These are phyloP conservation scores for Gossypium laxum DNA, from an alignment of 441 rosid species.

Conservation along the genomic window DNA sequence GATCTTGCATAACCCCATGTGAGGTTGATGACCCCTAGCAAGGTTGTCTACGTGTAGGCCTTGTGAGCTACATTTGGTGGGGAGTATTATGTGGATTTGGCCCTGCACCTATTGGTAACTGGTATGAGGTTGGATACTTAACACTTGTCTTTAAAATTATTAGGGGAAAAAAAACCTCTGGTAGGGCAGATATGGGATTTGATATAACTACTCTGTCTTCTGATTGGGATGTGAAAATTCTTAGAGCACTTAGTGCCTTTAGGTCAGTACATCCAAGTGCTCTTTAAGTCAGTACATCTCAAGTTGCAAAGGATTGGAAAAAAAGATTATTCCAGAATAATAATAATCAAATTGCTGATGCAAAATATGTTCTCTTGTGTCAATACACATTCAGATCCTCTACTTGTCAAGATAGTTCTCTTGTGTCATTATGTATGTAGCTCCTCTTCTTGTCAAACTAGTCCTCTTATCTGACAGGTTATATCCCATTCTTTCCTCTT, in stretches of 20 bases:
- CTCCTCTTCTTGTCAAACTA: not conserved
- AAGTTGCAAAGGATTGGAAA: not conserved
- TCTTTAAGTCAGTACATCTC: no score
- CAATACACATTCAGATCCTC: not conserved
- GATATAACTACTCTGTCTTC: no score
- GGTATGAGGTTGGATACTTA: no score
- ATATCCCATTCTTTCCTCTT: constrained; percentile 4
- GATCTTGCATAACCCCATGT: no score
- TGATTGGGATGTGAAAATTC: not conserved
- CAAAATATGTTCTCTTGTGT: not conserved
- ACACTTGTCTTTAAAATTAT: no score
- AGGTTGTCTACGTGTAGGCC: no score
- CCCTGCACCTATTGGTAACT: no score
- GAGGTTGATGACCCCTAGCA: no score
- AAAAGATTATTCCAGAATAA: not conserved
- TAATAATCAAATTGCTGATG: not conserved
- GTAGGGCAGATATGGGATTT: no score
- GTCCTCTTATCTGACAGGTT: not conserved
- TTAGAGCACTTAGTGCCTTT: not conserved
- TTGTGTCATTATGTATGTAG: not conserved
- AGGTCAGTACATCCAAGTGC: not conserved
- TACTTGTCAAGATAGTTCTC: not conserved
- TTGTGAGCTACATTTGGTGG: no score
- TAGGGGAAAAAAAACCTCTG: no score
- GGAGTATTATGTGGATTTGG: no score